Evolutionary conservation across 1,139 yeast genomes (phyloP).

Genomic region (Kurtzmaniella quercitrusa): DNA sequence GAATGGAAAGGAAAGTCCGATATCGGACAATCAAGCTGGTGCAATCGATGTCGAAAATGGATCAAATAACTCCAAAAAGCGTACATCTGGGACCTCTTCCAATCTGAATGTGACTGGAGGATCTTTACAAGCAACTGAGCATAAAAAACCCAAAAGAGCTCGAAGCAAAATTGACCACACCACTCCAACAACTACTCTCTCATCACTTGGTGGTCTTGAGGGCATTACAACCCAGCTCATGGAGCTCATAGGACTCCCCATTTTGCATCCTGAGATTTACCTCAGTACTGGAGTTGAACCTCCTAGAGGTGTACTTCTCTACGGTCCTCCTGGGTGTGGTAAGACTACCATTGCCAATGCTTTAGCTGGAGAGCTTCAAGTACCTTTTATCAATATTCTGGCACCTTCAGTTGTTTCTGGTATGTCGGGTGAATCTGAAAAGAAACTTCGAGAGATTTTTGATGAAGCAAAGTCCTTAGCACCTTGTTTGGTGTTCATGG

Average conservation of each 20-base stretch:
- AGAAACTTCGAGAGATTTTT: slow-evolving; percentile 85
- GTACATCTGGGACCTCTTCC: slow-evolving; percentile 9
- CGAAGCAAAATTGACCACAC: slow-evolving; percentile 54
- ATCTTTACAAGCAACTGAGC: neutral
- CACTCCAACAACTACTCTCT: slow-evolving; percentile 64
- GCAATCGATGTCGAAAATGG: slow-evolving; percentile 16
- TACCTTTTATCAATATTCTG: slow-evolving; percentile 84
- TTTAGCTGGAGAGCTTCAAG: slow-evolving; percentile 88
- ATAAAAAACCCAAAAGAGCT: slow-evolving; percentile 25
- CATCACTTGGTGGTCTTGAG: slow-evolving; percentile 88
- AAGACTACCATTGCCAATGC: slow-evolving; percentile 96
- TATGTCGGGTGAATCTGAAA: slow-evolving; percentile 99
- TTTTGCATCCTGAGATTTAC: slow-evolving; percentile 90
- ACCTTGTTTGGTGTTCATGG: slow-evolving; percentile 89
- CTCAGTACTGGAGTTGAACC: slow-evolving; percentile 88
- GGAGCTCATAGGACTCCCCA: slow-evolving; percentile 89
- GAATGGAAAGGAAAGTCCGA: neutral
- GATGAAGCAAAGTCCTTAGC: slow-evolving; percentile 90
- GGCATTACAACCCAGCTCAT: slow-evolving; percentile 75
- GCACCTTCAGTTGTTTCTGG: slow-evolving; percentile 98
- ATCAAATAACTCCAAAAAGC: slow-evolving; percentile 11
- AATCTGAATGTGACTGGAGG: slow-evolving; percentile 1
- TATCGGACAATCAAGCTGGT: slow-evolving; percentile 10
- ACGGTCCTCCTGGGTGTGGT: slow-evolving; percentile 99
- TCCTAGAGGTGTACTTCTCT: slow-evolving; percentile 90